These are phyloP conservation scores for Rhizoclosmatium globosum DNA, from an alignment of 192 early-diverging fungal species.

Conservation along the genomic window DNA sequence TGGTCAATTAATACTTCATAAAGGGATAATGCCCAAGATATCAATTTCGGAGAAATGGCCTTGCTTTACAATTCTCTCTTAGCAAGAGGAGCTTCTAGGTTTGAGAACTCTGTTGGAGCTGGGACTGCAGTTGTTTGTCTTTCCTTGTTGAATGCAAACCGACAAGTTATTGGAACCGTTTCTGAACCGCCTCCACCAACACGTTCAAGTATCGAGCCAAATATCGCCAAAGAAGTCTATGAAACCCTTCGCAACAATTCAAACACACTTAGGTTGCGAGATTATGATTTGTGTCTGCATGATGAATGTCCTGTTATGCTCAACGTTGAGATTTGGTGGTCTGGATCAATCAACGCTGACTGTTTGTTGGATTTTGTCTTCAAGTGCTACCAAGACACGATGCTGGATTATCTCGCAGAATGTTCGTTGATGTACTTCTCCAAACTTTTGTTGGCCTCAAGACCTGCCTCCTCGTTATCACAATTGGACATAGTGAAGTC, in stretches of 20 bases:
- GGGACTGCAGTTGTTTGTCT: slow-evolving; percentile 53
- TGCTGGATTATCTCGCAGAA: slow-evolving; percentile 54
- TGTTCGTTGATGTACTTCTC: slow-evolving; percentile 20
- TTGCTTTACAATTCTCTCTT: slow-evolving; percentile 59
- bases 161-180: slow-evolving; percentile 38
- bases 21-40: slow-evolving; percentile 1
- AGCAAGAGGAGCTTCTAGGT: slow-evolving; percentile 30
- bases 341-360: slow-evolving; percentile 48
- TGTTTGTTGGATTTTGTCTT: slow-evolving; percentile 35
- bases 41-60: slow-evolving; percentile 48
- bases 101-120: slow-evolving; percentile 51
- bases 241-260: not conserved
- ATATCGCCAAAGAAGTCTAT: not conserved
- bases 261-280: not conserved
- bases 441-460: not conserved
- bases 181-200: not conserved
- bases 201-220: not conserved
- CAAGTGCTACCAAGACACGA: slow-evolving; percentile 39
- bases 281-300: slow-evolving; percentile 26
- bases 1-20: not conserved
- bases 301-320: slow-evolving; percentile 37
- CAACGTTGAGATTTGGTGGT: slow-evolving; percentile 52
- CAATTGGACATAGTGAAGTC: slow-evolving; percentile 3
- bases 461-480: not conserved
- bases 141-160: slow-evolving; percentile 39